Evolutionary conservation across 129 eudicot genomes (phyloP), one percentile per base, ranked within the genome.

Genomic region (Flaveria sonorensis): DNA sequence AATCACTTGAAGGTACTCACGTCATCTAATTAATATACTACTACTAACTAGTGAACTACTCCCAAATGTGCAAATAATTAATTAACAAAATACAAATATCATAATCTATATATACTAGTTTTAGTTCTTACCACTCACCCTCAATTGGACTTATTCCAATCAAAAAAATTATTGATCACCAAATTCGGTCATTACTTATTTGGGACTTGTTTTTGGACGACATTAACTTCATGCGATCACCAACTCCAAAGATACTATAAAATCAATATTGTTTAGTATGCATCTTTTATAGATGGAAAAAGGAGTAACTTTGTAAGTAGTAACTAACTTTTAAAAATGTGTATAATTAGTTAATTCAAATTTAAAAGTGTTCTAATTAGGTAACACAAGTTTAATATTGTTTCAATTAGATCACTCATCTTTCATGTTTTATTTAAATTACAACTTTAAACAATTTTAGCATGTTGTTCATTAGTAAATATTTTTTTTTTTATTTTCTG

Each of bases 91-190:
- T 75, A 47, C 79, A 75, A 75, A 75, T 50, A 75, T 75, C 81
- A 78, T 68, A 78, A 70, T 78, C 70, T 78, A 60, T 69, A 71
- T 46, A 8, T 7, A 43, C 48, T 43, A 43, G 47, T 10, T 43
- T 36, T 36, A 45, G 13, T 36, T 77, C 72, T 45, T 47, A 72
- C 65, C 71, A 70, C 71, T 60, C 77, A 60, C 65, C 63, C 76
- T 70, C 47, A 57, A 60, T 70, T 78, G 82, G 82, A 78, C 7
- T 60, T 78, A 78, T 78, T 70, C 77, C 16, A 61, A 39, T 13
- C 47, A 26, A 18, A 45, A 53, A 55, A 56, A 36, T 42, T 56
- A 77, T 55, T 77, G 26, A 70, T 75, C 70, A 70, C 77, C 82
- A 70, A 77, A 60, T 71, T 78, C 53, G 52, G 64, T 57, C 80